These are phyloP conservation scores for Trypethelium eluteriae DNA, from an alignment of 495 filamentous ascomycete species.

Conservation along the genomic window DNA sequence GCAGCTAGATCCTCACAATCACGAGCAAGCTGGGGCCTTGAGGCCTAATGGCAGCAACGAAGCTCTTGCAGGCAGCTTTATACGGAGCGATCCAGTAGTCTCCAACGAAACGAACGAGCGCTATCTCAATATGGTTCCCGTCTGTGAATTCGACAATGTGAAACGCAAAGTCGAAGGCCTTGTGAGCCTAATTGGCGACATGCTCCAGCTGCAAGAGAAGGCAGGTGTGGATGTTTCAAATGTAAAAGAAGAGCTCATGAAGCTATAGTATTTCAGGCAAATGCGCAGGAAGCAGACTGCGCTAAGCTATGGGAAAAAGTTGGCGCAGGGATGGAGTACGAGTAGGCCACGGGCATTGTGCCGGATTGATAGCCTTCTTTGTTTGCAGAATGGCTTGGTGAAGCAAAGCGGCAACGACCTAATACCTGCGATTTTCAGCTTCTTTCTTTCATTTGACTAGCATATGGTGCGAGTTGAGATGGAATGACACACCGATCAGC, in stretches of 20 bases:
- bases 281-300: neutral
- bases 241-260: constrained; percentile 4
- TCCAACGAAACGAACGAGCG: neutral
- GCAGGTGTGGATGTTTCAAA: constrained; percentile 2
- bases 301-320: neutral
- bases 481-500: too few relatives aligned
- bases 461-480: neutral
- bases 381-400: neutral
- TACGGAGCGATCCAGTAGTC: neutral
- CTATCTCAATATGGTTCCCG: constrained; percentile 8
- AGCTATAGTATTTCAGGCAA: neutral
- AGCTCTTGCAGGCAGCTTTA: constrained; percentile 1
- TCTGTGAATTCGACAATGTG: constrained; percentile 7
- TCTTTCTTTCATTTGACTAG: neutral
- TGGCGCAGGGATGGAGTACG: neutral
- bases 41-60: neutral
- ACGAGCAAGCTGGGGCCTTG: neutral
- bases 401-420: neutral
- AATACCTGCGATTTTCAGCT: neutral
- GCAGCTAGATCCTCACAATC: neutral
- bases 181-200: constrained; percentile 7
- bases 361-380: neutral
- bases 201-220: constrained; percentile 8
- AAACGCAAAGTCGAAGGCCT: constrained; percentile 9
- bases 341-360: neutral